phyloP scores from a whole-genome alignment of 306 rosid species.

The Erythrophleum fordii region DNA sequence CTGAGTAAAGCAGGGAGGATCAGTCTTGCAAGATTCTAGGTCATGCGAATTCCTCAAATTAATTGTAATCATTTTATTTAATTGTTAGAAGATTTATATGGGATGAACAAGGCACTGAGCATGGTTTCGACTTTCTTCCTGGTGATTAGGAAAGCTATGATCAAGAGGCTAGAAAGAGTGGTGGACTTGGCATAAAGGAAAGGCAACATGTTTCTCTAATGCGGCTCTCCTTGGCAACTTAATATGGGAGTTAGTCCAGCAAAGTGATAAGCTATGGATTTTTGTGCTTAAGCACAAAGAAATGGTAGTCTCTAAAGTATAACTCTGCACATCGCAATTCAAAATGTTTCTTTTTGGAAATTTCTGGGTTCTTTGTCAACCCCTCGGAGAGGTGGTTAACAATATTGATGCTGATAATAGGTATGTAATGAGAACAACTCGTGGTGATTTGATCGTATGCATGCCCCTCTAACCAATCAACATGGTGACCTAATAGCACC shows the following conservation, averaged over 20 bases:
- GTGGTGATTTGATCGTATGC: background rate
- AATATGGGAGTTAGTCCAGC: too few species aligned
- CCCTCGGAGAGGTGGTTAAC: background rate
- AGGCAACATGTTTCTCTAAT: too few species aligned
- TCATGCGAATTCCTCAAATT: background rate
- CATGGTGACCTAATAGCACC: background rate
- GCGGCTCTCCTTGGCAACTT: too few species aligned
- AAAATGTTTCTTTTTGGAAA: background rate
- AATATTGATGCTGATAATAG: background rate
- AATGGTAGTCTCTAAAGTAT: background rate
- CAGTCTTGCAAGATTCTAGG: background rate
- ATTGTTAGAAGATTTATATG: background rate
- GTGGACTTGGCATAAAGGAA: background rate
- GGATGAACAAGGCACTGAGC: background rate
- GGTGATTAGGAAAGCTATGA: background rate
- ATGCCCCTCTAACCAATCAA: background rate
- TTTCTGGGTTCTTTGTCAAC: background rate
- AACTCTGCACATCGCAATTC: background rate
- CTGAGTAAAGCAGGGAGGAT: background rate
- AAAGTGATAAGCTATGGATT: too few species aligned
- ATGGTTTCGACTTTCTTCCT: background rate
- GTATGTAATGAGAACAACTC: background rate
- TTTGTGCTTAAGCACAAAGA: too few species aligned
- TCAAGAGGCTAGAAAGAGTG: background rate
- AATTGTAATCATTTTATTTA: too few species aligned